Conservation (phyloP, 1,284 basidiomycete genomes). For the Ganoderma meredithae region DNA sequence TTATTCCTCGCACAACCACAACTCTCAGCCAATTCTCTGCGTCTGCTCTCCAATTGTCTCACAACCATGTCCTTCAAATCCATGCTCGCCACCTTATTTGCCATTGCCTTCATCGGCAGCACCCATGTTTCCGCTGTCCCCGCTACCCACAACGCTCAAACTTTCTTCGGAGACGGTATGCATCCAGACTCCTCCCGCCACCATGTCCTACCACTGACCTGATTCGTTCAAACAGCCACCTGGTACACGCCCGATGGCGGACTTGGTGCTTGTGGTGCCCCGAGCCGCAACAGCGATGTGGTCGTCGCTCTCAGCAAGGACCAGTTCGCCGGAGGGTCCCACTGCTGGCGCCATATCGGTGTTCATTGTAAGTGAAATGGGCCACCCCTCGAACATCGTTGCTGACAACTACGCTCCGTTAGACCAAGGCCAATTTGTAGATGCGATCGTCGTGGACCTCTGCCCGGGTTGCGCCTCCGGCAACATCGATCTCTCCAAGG, state of each 20-base stretch:
- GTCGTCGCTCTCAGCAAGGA: conserved; percentile 27
- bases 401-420: background rate
- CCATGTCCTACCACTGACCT: background rate
- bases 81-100: background rate
- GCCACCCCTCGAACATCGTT: background rate
- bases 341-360: conserved; percentile 21
- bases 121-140: background rate
- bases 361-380: conserved; percentile 5
- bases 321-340: conserved; percentile 22
- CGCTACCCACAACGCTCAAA: background rate
- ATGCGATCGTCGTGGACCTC: conserved; percentile 19
- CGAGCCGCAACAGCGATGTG: conserved; percentile 21
- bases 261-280: conserved; percentile 18
- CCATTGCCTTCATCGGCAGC: background rate
- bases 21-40: background rate
- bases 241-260: conserved; percentile 15
- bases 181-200: background rate
- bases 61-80: conserved; percentile 4
- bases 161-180: conserved; percentile 11
- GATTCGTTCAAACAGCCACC: conserved; percentile 7
- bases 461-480: conserved; percentile 18
- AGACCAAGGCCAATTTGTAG: conserved; percentile 20
- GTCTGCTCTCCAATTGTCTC: background rate
- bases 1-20: background rate
- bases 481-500: conserved; percentile 13